Evolutionary conservation across 805 yeast species (phyloP).

Genomic region (Wickerhamiella occidentalis): DNA sequence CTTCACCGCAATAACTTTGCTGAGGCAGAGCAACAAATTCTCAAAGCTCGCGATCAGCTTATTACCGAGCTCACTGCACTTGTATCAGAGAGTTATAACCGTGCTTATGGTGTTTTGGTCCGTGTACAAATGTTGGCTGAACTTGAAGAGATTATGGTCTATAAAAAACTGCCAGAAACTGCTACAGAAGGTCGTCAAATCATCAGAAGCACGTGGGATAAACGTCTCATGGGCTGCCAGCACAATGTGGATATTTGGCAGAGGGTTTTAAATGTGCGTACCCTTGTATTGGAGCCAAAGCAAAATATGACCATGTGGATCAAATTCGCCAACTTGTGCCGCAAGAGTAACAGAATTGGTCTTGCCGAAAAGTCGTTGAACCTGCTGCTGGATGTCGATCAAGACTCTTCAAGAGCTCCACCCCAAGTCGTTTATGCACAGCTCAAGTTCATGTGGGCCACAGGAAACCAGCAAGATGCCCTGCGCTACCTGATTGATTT

Average conservation of each 20-base stretch:
- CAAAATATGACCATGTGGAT: conserved; percentile 98
- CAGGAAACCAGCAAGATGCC: conserved; percentile 80
- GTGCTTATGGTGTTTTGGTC: conserved; percentile 94
- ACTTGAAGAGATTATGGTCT: conserved; percentile 83
- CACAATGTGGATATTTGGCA: conserved; percentile 99
- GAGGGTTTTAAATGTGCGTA: conserved; percentile 81
- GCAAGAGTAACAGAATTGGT: conserved; percentile 86
- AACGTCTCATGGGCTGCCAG: conserved; percentile 84
- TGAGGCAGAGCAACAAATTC: conserved; percentile 67
- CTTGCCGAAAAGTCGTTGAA: conserved; percentile 86
- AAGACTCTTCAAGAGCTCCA: conserved; percentile 58
- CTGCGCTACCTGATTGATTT: conserved; percentile 75
- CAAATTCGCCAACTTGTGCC: conserved; percentile 88
- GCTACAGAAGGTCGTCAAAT: conserved; percentile 59
- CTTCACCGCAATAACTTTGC: conserved; percentile 77
- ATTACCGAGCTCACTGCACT: conserved; percentile 90
- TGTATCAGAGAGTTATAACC: conserved; percentile 87
- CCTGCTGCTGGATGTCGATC: conserved; percentile 34
- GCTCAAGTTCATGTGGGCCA: conserved; percentile 92
- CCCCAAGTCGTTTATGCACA: conserved; percentile 97
- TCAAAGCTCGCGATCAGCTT: conserved; percentile 73
- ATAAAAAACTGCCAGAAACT: conserved; percentile 72
- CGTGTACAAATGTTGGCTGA: conserved; percentile 96
- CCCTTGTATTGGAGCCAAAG: conserved; percentile 84
- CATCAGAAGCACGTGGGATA: conserved; percentile 88